Conservation (phyloP, 108 stramenopile genomes). For the Nitzschia sp. region DNA sequence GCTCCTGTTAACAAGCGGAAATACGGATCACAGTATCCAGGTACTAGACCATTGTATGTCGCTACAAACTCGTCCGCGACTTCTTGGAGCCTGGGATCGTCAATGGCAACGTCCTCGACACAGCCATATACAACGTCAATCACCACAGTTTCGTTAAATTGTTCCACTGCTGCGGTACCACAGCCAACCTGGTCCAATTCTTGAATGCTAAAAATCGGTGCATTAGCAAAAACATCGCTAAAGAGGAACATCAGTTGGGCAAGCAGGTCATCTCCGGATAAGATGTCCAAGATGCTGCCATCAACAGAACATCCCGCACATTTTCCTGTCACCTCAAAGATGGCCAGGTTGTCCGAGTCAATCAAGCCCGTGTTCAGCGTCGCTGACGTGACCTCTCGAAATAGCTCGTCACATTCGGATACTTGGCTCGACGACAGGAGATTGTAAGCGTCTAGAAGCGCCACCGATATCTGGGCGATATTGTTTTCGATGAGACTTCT, state of each 20-base stretch:
- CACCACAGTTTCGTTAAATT: background rate
- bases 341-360: background rate
- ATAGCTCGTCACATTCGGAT: background rate
- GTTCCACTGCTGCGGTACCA: background rate
- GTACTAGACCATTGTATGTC: background rate
- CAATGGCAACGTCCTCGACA: background rate
- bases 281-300: background rate
- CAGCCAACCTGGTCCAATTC: background rate
- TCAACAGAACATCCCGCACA: background rate
- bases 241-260: background rate
- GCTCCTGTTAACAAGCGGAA: background rate
- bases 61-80: background rate
- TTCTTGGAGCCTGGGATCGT: background rate
- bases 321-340: background rate
- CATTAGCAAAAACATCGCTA: background rate
- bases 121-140: background rate
- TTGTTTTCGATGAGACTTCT: background rate
- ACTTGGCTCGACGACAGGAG: background rate
- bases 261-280: background rate
- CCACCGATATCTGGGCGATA: background rate
- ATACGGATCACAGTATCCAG: background rate
- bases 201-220: background rate
- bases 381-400: background rate
- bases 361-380: background rate
- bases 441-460: background rate